Base-by-base conservation (phyloP, 805 yeast genomes). In the Candida insectorum region DNA sequence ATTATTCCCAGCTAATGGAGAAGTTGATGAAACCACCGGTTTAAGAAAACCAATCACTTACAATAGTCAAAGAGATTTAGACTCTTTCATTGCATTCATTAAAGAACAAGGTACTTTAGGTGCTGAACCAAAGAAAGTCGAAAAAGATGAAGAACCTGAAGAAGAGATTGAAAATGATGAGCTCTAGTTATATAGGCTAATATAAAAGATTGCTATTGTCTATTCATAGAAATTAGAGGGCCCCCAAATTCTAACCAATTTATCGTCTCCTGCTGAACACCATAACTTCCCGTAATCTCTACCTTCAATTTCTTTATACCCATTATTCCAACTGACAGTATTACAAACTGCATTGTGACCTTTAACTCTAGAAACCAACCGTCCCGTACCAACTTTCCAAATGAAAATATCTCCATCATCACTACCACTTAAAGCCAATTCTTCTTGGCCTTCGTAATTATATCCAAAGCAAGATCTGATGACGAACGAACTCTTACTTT, bases 211-310 rank as follows among this genome's bases (percentile, higher is more conserved):
- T 24, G 26, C 21, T 32, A 26, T 21, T 7, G 14, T 18, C 17
- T 23, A 30, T 5, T 34, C 34, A 15, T 34, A 34, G 18, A 34
- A 34, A 16, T 26, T 24, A 3, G 38, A 23, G 4, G 64, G 58
- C 2, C 75, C 79, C 88, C 87, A 83, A 5, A 86, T 69, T 37
- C 78, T 77, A 3, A 86, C 80, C 6, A 69, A 57, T 13, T 74
- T 70, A 54, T 89, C 96, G 55, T 88, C 96, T 11, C 95, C 86
- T 24, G 87, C 88, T 14, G 91, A 79, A 5, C 87, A 93, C 75
- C 89, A 80, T 57, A 80, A 60, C 28, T 52, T 53, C 4, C 73
- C 72, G 41, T 47, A 63, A 43, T 66, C 72, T 28, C 40, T 42
- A 15, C 43, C 41, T 4, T 10, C 16, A 8, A 14, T 22, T 12